Evolutionary conservation across 2,329 filamentous ascomycete genomes (phyloP), one percentile per base, ranked within the genome.

Genomic region (Volutella citrinella): DNA sequence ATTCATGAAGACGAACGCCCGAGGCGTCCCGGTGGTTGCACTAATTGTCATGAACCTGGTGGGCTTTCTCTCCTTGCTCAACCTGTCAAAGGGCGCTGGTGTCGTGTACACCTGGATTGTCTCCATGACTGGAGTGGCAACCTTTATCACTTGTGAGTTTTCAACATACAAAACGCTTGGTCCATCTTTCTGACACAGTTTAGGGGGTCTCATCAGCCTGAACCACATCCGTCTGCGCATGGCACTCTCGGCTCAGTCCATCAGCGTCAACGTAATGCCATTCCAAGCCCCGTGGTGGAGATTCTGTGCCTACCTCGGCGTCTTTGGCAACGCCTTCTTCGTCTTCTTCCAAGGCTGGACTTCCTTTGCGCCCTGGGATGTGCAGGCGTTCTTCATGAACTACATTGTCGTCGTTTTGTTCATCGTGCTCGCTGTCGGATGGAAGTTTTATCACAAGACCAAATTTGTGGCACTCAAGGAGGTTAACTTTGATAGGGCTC

Each of bases 1-100:
- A 43, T 61, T 78, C 9, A 66, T 65, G n/a, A 65, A 64, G 32
- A 74, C 73, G 2, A 72, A 70, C 32, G 56, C 57, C 7, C 61
- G 65, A 5, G 74, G 74, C 13, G 70, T 52, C 6, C 45, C 46
- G 0, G 40, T 48, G 5, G 30, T 38, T 7, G 34, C 43, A 4
- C 11, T 48, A 18, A 25, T 44, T 5, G 21, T 38, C 19, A 45
- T 41, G 22, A 47, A 45, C 27, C 24, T 46, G 3, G 37, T 40
- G 10, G 36, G 41, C 6, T 36, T 48, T 3, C 18, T 47, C 15
- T 46, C 38, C 7, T 15, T 48, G 2, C 38, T 48, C 11, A 46
- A 43, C 18, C 16, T 45, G 2, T 45, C 43, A 5, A 36, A 29
- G 10, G 29, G 24, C 27, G 34, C 34, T 2, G 29, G 34, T 8